A percentile compares a stretch with the other conserved stretches of the same genome.
These are phyloP conservation scores for Capsella rubella DNA, from an alignment of 441 rosid species.

Conservation along the genomic window DNA sequence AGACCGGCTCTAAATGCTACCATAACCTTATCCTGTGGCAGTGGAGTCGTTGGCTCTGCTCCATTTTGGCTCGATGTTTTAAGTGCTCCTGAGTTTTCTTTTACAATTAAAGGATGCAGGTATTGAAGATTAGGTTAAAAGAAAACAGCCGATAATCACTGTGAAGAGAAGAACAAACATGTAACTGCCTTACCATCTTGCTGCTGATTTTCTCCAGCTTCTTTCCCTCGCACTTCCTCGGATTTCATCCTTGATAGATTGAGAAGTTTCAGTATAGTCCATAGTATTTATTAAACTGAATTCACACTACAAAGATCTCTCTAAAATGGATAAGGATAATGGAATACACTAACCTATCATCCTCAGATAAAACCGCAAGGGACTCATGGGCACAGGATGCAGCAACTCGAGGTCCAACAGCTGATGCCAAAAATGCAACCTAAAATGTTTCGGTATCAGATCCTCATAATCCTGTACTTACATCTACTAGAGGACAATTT, in stretches of 20 bases:
- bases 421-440: constrained; percentile 97
- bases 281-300: constrained; percentile 18
- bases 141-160: constrained; percentile 1
- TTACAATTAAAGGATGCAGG: constrained; percentile 42
- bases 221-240: constrained; percentile 57
- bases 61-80: constrained; percentile 60
- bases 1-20: constrained; percentile 87
- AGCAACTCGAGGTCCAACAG: constrained; percentile 97
- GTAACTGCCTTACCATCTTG: constrained; percentile 54
- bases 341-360: constrained; percentile 60
- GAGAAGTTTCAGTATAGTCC: constrained; percentile 29
- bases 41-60: constrained; percentile 51
- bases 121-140: constrained; percentile 15
- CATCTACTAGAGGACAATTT: constrained; percentile 20
- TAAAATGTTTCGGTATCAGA: constrained; percentile 45
- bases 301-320: constrained; percentile 3
- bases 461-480: constrained; percentile 18
- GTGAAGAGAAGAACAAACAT: constrained; percentile 12
- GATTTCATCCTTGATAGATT: constrained; percentile 62
- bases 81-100: constrained; percentile 48
- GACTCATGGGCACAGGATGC: constrained; percentile 98
- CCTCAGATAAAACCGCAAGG: constrained; percentile 73
- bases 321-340: constrained; percentile 1
- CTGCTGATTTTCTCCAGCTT: constrained; percentile 61
- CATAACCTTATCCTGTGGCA: constrained; percentile 72